Evolutionary conservation across 2,329 filamentous ascomycete genomes (phyloP), one percentile per base, ranked within the genome.

Genomic region (Arthrobotrys sphaeroides): DNA sequence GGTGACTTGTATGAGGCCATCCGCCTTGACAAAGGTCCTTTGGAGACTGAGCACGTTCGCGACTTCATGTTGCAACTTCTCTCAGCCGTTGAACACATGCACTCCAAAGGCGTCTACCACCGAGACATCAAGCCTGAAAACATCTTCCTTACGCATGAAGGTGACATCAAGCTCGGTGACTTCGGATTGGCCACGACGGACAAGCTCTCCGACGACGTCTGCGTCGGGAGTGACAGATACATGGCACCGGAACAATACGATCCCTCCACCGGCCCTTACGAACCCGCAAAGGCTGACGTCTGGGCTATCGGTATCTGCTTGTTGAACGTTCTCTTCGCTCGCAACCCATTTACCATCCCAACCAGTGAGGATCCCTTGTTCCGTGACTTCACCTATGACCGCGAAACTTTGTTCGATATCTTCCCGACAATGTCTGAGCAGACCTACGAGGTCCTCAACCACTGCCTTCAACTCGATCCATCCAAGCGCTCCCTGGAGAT

Each of bases 211-310:
- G 91, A 91, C 80, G 95, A 99, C 85, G 90, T 91, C 77, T 95
- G 92, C 77, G 95, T 99, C 51, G 95, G 95, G 78, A 98, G 95
- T 82, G 95, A 99, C 82, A 93, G 95, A 67, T 99, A 99, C 85
- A 99, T 99, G 95, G 94, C 95, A 67, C 95, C 95, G 3, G 95
- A 99, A 84, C 95, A 99, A 83, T 98, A 95, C 80, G 94, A 98
- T 82, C 72, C 72, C 18, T 93, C 94, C 62, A 89, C 90, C 79
- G 90, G 90, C 77, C 95, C 95, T 73, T 99, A 99, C 84, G 94
- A 93, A 67, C 94, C 95, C 51, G 92, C 92, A 49, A 89, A 95
- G 84, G 95, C 95, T 60, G 95, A 99, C 82, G 90, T 97, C 79
- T 99, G 95, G 95, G 93, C 95, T 69, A 91, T 99, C 81, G 95